Percentiles rank a stretch among this genome's conserved stretches.
Conservation (phyloP, 2,329 filamentous ascomycete species). For the Monosporascus sp. region DNA sequence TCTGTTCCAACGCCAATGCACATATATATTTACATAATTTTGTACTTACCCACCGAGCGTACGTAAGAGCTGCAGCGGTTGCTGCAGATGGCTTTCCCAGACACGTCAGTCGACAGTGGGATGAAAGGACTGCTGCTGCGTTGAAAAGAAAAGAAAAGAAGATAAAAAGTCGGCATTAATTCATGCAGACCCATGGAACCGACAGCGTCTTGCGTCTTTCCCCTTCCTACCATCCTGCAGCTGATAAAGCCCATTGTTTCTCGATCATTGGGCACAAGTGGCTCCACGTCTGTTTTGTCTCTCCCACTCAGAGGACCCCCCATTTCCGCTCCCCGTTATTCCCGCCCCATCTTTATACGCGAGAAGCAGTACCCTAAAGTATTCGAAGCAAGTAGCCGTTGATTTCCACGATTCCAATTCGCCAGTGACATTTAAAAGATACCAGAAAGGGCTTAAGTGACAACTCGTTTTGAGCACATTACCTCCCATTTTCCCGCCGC, state of each 20-base stretch:
- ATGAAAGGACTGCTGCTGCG: neutral
- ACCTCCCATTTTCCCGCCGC: conserved; percentile 20
- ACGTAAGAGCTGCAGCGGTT: no score
- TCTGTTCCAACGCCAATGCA: no score
- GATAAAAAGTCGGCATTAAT: conserved; percentile 16
- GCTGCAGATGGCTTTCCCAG: neutral
- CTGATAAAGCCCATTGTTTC: conserved; percentile 5
- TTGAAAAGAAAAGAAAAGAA: neutral
- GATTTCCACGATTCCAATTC: conserved; percentile 11
- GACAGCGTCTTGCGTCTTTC: conserved; percentile 22
- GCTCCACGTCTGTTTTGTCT: conserved; percentile 5
- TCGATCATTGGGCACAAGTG: conserved; percentile 31
- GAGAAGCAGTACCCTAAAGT: conserved; percentile 1
- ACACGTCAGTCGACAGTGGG: neutral
- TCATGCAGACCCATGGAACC: conserved; percentile 14
- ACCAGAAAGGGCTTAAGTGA: conserved; percentile 13
- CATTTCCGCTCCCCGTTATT: neutral
- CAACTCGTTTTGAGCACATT: conserved; percentile 17
- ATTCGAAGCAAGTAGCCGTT: conserved; percentile 10
- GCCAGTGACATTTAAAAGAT: neutral
- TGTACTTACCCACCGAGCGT: no score
- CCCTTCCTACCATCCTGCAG: conserved; percentile 21
- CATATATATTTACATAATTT: no score
- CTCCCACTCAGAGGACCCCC: conserved; percentile 4
- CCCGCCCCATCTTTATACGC: conserved; percentile 12